phyloP scores from a whole-genome alignment of 352 stramenopile genomes.

The Phytophthora tentaculata region DNA sequence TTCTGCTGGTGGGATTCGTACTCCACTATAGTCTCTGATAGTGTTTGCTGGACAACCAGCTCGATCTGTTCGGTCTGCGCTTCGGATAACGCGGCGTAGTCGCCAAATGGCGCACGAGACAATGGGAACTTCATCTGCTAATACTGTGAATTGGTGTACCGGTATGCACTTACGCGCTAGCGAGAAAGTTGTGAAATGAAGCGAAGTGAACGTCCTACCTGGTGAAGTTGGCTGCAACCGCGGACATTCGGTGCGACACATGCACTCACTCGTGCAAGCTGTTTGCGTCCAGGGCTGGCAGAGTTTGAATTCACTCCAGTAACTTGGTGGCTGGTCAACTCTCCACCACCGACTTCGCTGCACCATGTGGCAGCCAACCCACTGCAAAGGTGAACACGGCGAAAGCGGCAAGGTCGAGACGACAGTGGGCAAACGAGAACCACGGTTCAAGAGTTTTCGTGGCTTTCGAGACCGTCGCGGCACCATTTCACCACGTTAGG shows the following conservation, averaged over 20 bases:
- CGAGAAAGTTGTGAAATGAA: conserved; percentile 28
- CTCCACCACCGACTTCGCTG: neutral
- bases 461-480: conserved; percentile 13
- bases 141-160: neutral
- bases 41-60: conserved; percentile 21
- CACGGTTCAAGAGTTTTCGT: conserved; percentile 16
- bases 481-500: conserved; percentile 11
- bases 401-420: neutral
- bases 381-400: conserved; percentile 13
- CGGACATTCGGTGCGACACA: conserved; percentile 29
- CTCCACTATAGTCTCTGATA: conserved; percentile 37
- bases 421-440: conserved; percentile 24
- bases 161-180: conserved; percentile 4
- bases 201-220: conserved; percentile 6
- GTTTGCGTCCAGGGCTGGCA: conserved; percentile 18
- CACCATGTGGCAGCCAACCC: conserved; percentile 20
- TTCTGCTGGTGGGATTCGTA: conserved; percentile 33
- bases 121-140: conserved; percentile 44
- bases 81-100: conserved; percentile 20
- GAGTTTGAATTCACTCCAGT: conserved; percentile 11
- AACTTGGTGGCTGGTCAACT: conserved; percentile 12
- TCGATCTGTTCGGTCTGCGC: conserved; percentile 26
- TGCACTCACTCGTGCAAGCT: conserved; percentile 20
- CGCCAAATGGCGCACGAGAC: conserved; percentile 32
- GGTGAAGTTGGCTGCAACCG: conserved; percentile 2